Evolutionary conservation across 805 yeast genomes (phyloP).

Genomic region (Yarrowia divulgata): DNA sequence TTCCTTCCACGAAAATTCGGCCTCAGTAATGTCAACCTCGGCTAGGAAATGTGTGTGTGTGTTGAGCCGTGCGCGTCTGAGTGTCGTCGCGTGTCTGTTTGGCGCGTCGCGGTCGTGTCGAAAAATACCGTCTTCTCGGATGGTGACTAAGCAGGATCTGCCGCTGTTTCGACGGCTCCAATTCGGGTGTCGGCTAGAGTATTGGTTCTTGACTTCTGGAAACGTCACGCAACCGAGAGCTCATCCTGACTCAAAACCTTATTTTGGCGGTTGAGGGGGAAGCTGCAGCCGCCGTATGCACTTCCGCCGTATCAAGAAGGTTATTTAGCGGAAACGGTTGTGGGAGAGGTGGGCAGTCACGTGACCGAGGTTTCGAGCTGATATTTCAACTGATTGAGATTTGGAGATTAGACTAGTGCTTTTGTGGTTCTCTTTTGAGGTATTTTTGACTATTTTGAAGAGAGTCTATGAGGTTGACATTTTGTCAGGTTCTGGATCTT

Average conservation of each 20-base stretch:
- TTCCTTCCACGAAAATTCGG: too few relatives aligned
- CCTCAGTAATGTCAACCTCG: background rate
- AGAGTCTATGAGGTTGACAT: too few relatives aligned
- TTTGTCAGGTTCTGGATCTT: too few relatives aligned
- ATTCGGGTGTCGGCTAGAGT: too few relatives aligned
- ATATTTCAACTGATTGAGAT: background rate
- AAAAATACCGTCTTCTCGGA: too few relatives aligned
- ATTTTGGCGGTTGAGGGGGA: constrained; percentile 26
- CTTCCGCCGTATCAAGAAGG: constrained; percentile 24
- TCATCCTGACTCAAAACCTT: constrained; percentile 19
- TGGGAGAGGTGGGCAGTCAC: background rate
- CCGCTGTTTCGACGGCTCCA: too few relatives aligned
- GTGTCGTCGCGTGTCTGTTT: background rate
- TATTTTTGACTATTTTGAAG: too few relatives aligned
- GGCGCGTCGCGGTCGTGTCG: constrained; percentile 3
- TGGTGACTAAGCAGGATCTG: background rate
- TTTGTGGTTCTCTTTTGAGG: too few relatives aligned
- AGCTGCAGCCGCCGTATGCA: constrained; percentile 30
- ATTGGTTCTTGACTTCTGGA: too few relatives aligned
- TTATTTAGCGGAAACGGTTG: background rate
- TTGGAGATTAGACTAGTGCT: too few relatives aligned
- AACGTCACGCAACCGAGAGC: constrained; percentile 5
- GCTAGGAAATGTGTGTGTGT: background rate
- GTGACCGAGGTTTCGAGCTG: background rate
- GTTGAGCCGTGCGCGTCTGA: background rate